Evolutionary conservation across 306 rosid species (phyloP).

Genomic region (Vigna unguiculata): DNA sequence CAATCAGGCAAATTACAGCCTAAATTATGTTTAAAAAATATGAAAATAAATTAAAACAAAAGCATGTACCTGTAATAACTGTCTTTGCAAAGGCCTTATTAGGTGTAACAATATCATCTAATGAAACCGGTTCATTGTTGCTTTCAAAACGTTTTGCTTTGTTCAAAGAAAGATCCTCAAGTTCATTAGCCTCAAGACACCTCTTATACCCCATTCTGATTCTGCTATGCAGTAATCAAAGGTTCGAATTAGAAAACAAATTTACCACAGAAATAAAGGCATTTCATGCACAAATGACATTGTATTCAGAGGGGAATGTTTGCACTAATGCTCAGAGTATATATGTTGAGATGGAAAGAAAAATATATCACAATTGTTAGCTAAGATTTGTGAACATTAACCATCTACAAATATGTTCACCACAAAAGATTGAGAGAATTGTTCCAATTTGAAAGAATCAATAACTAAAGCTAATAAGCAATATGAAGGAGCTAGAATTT

Average conservation of each 20-base stretch:
- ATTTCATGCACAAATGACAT: background rate
- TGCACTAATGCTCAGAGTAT: background rate
- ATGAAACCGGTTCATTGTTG: slow-evolving; percentile 37
- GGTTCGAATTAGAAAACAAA: background rate
- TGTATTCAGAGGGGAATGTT: background rate
- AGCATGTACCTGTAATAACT: slow-evolving; percentile 49
- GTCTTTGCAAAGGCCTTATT: slow-evolving; percentile 39
- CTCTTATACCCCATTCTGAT: slow-evolving; percentile 66
- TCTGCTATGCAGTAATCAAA: slow-evolving; percentile 36
- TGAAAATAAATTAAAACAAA: background rate
- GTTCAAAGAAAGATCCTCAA: slow-evolving; percentile 55
- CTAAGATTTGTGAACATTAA: background rate
- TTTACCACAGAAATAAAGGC: background rate
- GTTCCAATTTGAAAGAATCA: background rate
- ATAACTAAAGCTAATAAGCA: background rate
- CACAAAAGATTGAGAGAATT: background rate
- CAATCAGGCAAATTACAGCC: slow-evolving; percentile 9
- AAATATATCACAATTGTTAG: background rate
- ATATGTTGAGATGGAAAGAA: background rate
- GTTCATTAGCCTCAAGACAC: slow-evolving; percentile 53
- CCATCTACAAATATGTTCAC: background rate
- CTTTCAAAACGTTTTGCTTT: slow-evolving; percentile 54
- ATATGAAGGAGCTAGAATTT: background rate
- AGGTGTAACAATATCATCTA: slow-evolving; percentile 44
- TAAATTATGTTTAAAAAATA: background rate